These are phyloP conservation scores for Emergomyces africanus DNA, from an alignment of 2,329 filamentous ascomycete species.

Conservation along the genomic window DNA sequence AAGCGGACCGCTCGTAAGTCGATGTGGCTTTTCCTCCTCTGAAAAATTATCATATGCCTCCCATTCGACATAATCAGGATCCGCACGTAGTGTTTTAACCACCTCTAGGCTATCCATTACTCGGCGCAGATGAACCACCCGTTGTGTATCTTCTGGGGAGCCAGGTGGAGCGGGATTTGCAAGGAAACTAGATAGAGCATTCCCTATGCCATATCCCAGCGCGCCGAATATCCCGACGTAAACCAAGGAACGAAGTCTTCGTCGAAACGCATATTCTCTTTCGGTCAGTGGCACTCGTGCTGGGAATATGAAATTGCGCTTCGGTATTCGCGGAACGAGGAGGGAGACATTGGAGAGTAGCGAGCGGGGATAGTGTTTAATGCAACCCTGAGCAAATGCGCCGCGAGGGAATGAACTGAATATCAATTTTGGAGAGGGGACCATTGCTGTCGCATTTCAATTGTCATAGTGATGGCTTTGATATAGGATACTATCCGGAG, in stretches of 20 bases:
- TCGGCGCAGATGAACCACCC: constrained; percentile 19
- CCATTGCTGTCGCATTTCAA: constrained; percentile 1
- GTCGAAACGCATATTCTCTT: constrained; percentile 5
- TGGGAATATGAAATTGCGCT: constrained; percentile 7
- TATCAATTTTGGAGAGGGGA: neutral
- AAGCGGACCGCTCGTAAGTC: constrained; percentile 29
- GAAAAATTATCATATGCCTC: constrained; percentile 25
- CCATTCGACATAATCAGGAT: constrained; percentile 29
- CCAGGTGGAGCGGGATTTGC: constrained; percentile 19
- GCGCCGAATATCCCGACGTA: constrained; percentile 24
- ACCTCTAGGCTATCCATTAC: constrained; percentile 24
- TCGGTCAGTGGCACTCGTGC: constrained; percentile 18
- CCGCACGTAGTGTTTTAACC: constrained; percentile 24
- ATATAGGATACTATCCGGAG: neutral
- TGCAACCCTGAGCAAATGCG: neutral
- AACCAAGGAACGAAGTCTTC: constrained; percentile 17
- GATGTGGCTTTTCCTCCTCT: constrained; percentile 21
- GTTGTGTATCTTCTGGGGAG: constrained; percentile 20
- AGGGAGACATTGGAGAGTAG: neutral
- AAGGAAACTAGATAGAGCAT: constrained; percentile 12
- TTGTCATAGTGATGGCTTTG: neutral
- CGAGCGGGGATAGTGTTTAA: neutral
- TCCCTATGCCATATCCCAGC: constrained; percentile 19
- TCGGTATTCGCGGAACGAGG: neutral
- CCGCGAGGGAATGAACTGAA: neutral